Base-by-base conservation (phyloP, 129 eudicot species). In the Heracleum sosnowskyi region DNA sequence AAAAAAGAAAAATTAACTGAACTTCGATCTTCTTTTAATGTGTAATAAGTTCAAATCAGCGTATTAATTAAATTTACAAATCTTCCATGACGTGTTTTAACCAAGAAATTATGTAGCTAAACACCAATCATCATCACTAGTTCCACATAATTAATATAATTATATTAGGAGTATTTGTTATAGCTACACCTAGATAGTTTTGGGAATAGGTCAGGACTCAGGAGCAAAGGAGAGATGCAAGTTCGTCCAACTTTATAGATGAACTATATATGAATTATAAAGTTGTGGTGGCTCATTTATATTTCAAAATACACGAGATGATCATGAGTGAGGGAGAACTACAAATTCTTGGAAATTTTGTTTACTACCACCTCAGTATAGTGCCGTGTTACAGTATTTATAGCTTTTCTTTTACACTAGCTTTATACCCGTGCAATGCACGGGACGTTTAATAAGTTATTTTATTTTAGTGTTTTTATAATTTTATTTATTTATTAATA, bases 21-120 rank as follows among this genome's bases (percentile, higher is more conserved):
- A 47, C 24, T 83, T 75, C 82, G 87, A n/a, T 92, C 90, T 80
- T 92, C 97, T 96, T 92, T 69, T 37, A 85, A 55, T 69, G 79
- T 72, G 78, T 73, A 60, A 63, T 29, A 46, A 72, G 71, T 47
- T 74, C 37, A 45, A 49, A 28, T 44, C 46, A 60, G 34, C 16
- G 2, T 60, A 11, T 24, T n/a, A 60, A 60, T 26, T 55, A 55
- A 4, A 26, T 60, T 60, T 60, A n/a, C 34, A 60, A n/a, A n/a
- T 60, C 33, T 60, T 60, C 10, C 6, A 72, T 72, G 53, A 45
- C 12, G 7, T 1, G 10, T 41, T 41, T 41, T 24, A 41, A 41
- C 53, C 20, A 4, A 20, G 3, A n/a, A 3, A 20, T 40, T 72
- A 66, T 28, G 72, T 66, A 13, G 70, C 3, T 29, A 33, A 29